These are phyloP conservation scores for Buddleja alternifolia DNA, from an alignment of 257 asterid genomes.

Conservation along the genomic window DNA sequence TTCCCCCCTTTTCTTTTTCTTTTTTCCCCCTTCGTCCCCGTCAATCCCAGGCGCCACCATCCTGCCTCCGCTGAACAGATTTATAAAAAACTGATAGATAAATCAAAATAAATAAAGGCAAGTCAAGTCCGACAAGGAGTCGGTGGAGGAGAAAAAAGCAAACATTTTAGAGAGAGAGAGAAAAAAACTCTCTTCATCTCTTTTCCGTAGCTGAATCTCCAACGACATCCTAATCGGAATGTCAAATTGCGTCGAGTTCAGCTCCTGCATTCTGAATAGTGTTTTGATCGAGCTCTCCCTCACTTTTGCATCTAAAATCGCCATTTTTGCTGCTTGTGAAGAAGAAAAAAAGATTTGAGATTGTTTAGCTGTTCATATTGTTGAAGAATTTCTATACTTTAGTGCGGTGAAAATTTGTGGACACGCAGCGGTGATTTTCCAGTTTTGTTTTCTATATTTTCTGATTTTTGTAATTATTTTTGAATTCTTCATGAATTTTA, in stretches of 20 bases:
- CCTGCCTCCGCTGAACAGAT: too few species aligned
- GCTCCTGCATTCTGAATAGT: neutral
- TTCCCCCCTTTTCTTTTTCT: too few species aligned
- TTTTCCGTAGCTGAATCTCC: conserved; percentile 33
- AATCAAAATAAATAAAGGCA: conserved; percentile 57
- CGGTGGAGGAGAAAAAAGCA: conserved; percentile 27
- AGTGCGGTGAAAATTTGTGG: conserved; percentile 17
- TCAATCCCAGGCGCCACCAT: too few species aligned
- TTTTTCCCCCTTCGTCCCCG: too few species aligned
- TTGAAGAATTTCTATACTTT: conserved; percentile 5
- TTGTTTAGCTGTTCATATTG: conserved; percentile 28
- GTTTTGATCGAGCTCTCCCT: conserved; percentile 14
- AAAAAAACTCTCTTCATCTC: conserved; percentile 23
- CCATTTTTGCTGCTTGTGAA: conserved; percentile 2
- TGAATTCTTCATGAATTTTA: too few species aligned
- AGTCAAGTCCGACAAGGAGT: conserved; percentile 65
- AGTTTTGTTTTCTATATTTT: conserved; percentile 32
- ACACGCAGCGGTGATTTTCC: conserved; percentile 30
- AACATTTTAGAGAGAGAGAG: conserved; percentile 17
- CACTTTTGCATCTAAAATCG: conserved; percentile 14
- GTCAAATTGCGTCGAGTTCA: conserved; percentile 4
- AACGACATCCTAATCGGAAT: conserved; percentile 43
- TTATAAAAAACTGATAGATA: conserved; percentile 56
- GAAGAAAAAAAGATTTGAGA: neutral
- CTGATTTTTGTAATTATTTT: too few species aligned